Evolutionary conservation across 1,284 basidiomycete genomes (phyloP).

Genomic region (Athelia psychrophila): DNA sequence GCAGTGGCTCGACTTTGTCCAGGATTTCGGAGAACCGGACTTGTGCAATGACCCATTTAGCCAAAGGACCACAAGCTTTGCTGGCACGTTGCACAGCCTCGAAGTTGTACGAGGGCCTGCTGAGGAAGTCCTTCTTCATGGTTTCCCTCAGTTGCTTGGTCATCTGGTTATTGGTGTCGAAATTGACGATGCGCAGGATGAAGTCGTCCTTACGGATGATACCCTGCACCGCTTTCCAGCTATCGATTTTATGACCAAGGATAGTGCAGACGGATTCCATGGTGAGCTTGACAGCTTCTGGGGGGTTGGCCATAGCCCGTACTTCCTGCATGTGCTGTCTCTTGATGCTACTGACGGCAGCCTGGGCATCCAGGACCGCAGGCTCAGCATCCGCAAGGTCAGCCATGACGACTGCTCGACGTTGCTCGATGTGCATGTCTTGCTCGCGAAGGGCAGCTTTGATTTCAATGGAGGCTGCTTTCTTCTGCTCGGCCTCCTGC

Average conservation of each 20-base stretch:
- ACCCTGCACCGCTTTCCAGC: slow-evolving; percentile 95
- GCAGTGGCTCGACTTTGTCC: slow-evolving; percentile 95
- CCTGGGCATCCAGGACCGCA: slow-evolving; percentile 92
- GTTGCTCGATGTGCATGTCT: slow-evolving; percentile 87
- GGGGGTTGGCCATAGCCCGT: slow-evolving; percentile 97
- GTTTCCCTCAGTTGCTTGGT: slow-evolving; percentile 85
- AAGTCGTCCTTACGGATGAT: slow-evolving; percentile 98
- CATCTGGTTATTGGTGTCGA: slow-evolving; percentile 92
- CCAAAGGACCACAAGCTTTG: slow-evolving; percentile 96
- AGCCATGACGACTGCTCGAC: slow-evolving; percentile 86
- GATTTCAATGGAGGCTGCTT: slow-evolving; percentile 93
- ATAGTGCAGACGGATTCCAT: slow-evolving; percentile 99
- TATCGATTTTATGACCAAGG: slow-evolving; percentile 96
- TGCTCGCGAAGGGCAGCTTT: slow-evolving; percentile 92
- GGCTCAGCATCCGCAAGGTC: slow-evolving; percentile 98
- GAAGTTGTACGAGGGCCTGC: slow-evolving; percentile 91
- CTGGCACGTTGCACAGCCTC: slow-evolving; percentile 95
- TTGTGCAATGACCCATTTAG: slow-evolving; percentile 98
- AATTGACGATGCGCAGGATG: slow-evolving; percentile 95
- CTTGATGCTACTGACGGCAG: slow-evolving; percentile 97
- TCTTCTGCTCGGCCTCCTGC: slow-evolving; percentile 98
- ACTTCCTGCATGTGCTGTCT: slow-evolving; percentile 97
- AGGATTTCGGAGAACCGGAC: slow-evolving; percentile 97
- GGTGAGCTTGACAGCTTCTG: slow-evolving; percentile 94
- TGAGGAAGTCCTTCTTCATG: slow-evolving; percentile 94